A percentile compares a stretch with the other conserved stretches of the same genome.
phyloP scores from a whole-genome alignment of 306 rosid genomes.

The Inga oerstediana region DNA sequence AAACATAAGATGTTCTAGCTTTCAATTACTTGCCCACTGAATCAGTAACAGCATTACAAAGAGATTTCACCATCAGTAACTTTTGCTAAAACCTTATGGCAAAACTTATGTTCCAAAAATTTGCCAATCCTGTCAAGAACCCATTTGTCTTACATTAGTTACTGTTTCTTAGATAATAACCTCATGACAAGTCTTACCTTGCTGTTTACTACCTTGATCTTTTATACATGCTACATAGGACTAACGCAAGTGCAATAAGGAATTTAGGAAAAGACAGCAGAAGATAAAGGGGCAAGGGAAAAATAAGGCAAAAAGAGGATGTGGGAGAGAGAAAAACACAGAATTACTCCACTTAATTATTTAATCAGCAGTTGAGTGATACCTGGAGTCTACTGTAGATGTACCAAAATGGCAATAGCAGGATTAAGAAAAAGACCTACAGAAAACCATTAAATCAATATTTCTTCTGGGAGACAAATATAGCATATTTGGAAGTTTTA shows the following conservation, averaged over 20 bases:
- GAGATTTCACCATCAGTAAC: not conserved
- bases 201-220: not conserved
- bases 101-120: not conserved
- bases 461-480: slow-evolving; percentile 18
- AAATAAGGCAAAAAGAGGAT: not conserved
- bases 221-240: not conserved
- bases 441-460: slow-evolving; percentile 35
- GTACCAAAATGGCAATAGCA: slow-evolving; percentile 90
- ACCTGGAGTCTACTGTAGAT: slow-evolving; percentile 98
- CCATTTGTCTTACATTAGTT: not conserved
- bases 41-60: not conserved
- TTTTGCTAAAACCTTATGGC: not conserved
- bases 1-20: not conserved
- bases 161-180: not conserved
- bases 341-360: not conserved
- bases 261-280: not conserved
- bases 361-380: slow-evolving; percentile 20
- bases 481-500: slow-evolving; percentile 20
- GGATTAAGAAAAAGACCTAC: slow-evolving; percentile 79
- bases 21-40: not conserved
- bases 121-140: not conserved
- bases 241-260: not conserved
- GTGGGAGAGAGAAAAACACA: not conserved
- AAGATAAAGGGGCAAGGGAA: not conserved
- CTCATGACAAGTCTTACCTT: not conserved